Conservation (phyloP, 2,329 filamentous ascomycete species). For the Verticillium albo-atrum region DNA sequence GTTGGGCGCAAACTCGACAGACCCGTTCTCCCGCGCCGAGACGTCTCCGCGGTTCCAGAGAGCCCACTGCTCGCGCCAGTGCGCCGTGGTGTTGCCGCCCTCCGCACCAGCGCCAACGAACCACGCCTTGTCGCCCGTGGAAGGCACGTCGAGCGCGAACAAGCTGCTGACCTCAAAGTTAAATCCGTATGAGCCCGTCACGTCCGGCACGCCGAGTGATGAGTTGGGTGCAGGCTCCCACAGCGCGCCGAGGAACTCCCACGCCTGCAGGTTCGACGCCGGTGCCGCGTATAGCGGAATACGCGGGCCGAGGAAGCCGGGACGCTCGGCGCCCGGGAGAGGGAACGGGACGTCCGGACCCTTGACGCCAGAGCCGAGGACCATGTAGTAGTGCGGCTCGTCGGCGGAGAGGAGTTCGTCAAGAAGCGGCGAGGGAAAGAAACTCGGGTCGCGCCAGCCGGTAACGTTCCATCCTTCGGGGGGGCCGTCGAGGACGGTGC, state of each 20-base stretch:
- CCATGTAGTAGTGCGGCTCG: conserved; percentile 13
- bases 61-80: conserved; percentile 13
- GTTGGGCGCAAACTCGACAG: conserved; percentile 8
- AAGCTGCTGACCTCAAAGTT: conserved; percentile 13
- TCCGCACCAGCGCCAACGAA: conserved; percentile 10
- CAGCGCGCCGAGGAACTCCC: conserved; percentile 13
- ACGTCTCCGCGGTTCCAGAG: conserved; percentile 12
- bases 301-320: conserved; percentile 12
- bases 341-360: conserved; percentile 7
- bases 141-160: conserved; percentile 9
- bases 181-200: conserved; percentile 12
- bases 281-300: conserved; percentile 11
- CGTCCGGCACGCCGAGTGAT: conserved; percentile 9
- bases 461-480: conserved; percentile 13
- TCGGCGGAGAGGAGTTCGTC: conserved; percentile 6
- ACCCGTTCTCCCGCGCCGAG: conserved; percentile 10
- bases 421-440: conserved; percentile 9
- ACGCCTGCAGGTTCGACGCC: conserved; percentile 10
- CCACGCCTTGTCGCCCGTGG: conserved; percentile 10
- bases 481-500: conserved; percentile 9
- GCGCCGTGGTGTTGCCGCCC: conserved; percentile 11
- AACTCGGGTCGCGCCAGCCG: conserved; percentile 12
- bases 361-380: conserved; percentile 13
- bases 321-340: conserved; percentile 11
- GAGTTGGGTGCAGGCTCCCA: conserved; percentile 11